Conservation (phyloP, 495 filamentous ascomycete species). For the Cercophora sp. region DNA sequence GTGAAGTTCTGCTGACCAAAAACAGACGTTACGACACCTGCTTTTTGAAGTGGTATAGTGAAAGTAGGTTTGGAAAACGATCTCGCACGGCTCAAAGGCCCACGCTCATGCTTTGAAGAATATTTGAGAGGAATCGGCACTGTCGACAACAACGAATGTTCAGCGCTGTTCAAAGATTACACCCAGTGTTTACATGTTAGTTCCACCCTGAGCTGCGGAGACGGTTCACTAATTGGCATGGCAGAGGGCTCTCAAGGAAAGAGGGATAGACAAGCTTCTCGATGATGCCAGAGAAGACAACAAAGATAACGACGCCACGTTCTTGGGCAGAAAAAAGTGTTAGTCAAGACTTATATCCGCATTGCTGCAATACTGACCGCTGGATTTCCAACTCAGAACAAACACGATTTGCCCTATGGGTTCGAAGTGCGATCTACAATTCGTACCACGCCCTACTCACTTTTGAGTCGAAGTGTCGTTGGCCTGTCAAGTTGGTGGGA, state of each 20-base stretch:
- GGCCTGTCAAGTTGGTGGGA: too few species aligned
- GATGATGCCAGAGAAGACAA: slow-evolving; percentile 79
- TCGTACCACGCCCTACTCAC: too few species aligned
- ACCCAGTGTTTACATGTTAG: slow-evolving; percentile 74
- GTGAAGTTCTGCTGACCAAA: slow-evolving; percentile 7
- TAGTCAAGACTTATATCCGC: slow-evolving; percentile 1
- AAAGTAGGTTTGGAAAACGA: slow-evolving; percentile 76
- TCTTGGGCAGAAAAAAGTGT: slow-evolving; percentile 55
- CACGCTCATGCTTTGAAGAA: slow-evolving; percentile 61
- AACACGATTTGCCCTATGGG: too few species aligned
- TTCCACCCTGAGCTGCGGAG: neutral
- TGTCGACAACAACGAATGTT: slow-evolving; percentile 70
- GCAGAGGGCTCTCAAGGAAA: slow-evolving; percentile 75
- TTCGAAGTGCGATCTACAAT: too few species aligned
- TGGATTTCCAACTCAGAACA: neutral
- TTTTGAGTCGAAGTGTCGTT: too few species aligned
- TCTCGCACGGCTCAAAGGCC: too few species aligned
- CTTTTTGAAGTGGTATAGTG: slow-evolving; percentile 95
- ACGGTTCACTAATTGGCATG: too few species aligned
- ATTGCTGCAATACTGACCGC: neutral
- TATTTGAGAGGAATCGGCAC: slow-evolving; percentile 77
- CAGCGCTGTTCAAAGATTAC: slow-evolving; percentile 78
- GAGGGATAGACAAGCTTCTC: slow-evolving; percentile 80
- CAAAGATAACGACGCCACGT: slow-evolving; percentile 71
- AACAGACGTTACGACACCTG: slow-evolving; percentile 81